Evolutionary conservation across 179 eudicot genomes (phyloP), one percentile per base, ranked within the genome.

Genomic region (Beta macrorhiza): DNA sequence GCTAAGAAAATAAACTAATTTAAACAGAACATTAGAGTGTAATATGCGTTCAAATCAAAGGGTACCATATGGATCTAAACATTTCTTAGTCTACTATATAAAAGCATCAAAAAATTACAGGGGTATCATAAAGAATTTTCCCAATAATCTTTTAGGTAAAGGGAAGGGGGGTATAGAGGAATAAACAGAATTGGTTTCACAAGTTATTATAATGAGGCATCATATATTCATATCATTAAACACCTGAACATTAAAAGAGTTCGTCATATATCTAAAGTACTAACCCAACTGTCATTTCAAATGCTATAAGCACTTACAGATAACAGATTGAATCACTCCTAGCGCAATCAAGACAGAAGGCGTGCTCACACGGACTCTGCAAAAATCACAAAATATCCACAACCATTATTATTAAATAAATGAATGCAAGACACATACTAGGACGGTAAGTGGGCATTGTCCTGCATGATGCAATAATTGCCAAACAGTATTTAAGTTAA

Each of bases 331-430:
- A 91, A 86, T 97, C 97, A 83, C 97, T 94, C 91, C 98, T 92
- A 14, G 97, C 97, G 83, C 99, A 97, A 81, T 92, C 99, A 84
- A 94, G 91, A 82, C 99, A 97, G 92, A 92, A 97, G 32, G 89
- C 93, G 90, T 97, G 99, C 72, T 92, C 98, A 74, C 99, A 97
- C 62, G 99, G 99, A 85, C 90, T 94, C 99, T 97, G 98, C 93
- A 94, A 85, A 77, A 85, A 74, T 65, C 25, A 87, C 16, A 72
- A 71, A 80, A 37, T 58, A 53, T 74, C 44, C 75, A 13, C 32
- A 0, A 29, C 32, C 32, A 29, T 29, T 29, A 16, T 20, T 5
- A 67, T 45, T 14, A 59, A 67, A 45, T 22, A 42, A 63, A 65
- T 20, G 8, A 58, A 49, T 58, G 25, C 42, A 37, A 15, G 8